Evolutionary conservation across 345 rosid genomes (phyloP).

Genomic region (Salix dunnii): DNA sequence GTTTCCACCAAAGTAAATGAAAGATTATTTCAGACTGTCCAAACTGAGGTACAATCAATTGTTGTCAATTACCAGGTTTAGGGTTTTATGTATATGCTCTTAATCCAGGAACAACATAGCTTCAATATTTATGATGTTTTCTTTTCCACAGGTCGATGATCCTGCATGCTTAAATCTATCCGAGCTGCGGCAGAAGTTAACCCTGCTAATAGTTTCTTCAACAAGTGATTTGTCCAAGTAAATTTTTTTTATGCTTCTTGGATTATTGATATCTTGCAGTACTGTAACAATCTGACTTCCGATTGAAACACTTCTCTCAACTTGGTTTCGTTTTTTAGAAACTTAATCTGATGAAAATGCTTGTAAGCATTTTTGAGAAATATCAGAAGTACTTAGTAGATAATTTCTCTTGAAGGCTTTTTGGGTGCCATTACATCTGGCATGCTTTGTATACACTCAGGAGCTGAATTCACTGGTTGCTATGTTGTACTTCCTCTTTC

Average conservation of each 20-base stretch:
- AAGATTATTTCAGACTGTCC: constrained; percentile 44
- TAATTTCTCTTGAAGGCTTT: neutral
- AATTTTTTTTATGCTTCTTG: neutral
- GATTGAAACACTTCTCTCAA: neutral
- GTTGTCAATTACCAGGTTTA: neutral
- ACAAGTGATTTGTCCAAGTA: constrained; percentile 10
- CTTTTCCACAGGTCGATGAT: constrained; percentile 43
- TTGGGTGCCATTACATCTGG: neutral
- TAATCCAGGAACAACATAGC: neutral
- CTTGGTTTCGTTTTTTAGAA: constrained; percentile 1
- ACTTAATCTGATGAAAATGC: neutral
- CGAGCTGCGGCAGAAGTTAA: constrained; percentile 37
- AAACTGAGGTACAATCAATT: constrained; percentile 41
- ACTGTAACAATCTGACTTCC: constrained; percentile 1
- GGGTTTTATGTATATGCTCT: neutral
- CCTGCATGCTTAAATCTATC: constrained; percentile 26
- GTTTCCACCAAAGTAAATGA: constrained; percentile 48
- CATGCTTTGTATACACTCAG: neutral
- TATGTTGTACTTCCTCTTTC: neutral
- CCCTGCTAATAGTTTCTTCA: constrained; percentile 7
- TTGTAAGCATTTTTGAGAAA: neutral
- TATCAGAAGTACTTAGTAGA: neutral
- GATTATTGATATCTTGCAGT: neutral
- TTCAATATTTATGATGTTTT: constrained; percentile 1
- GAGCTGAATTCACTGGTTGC: neutral